Conservation (phyloP, 78 protist genomes). For the Monosiga brevicollis region DNA sequence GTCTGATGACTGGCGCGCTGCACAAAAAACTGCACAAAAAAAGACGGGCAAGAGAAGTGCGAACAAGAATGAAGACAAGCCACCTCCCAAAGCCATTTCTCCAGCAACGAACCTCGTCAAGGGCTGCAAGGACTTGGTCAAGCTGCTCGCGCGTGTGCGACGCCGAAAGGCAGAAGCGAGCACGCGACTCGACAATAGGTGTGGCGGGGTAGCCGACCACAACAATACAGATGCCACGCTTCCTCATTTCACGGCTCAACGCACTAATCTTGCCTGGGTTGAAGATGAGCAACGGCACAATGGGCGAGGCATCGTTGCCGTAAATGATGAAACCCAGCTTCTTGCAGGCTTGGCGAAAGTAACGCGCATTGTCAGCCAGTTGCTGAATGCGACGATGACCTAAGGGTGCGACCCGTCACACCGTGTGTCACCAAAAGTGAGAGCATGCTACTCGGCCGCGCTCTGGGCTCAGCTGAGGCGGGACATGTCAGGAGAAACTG, state of each 20-base stretch:
- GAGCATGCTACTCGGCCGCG: no score
- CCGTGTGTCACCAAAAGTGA: no score
- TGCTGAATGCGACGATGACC: constrained; percentile 40
- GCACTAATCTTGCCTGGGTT: constrained; percentile 78
- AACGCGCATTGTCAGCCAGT: constrained; percentile 60
- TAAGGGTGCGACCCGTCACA: no score
- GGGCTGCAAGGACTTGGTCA: constrained; percentile 39
- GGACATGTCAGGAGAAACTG: not conserved
- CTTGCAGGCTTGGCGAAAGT: constrained; percentile 49
- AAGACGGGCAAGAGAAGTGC: not conserved
- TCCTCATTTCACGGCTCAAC: not conserved
- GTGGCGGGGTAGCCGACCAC: constrained; percentile 99
- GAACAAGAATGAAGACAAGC: not conserved
- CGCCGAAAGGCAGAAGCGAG: constrained; percentile 92
- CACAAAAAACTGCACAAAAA: not conserved
- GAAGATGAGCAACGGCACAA: constrained; percentile 89
- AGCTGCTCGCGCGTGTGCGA: constrained; percentile 83
- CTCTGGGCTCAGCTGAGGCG: no score
- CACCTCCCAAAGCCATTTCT: no score
- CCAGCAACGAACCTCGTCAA: constrained; percentile 52
- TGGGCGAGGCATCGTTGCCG: constrained; percentile 85
- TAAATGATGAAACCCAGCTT: constrained; percentile 64
- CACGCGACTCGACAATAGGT: constrained; percentile 75
- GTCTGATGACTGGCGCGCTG: not conserved
- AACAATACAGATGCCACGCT: constrained; percentile 84